These are phyloP conservation scores for Phytopythium kandeliae DNA, from an alignment of 352 stramenopile species.

Conservation along the genomic window DNA sequence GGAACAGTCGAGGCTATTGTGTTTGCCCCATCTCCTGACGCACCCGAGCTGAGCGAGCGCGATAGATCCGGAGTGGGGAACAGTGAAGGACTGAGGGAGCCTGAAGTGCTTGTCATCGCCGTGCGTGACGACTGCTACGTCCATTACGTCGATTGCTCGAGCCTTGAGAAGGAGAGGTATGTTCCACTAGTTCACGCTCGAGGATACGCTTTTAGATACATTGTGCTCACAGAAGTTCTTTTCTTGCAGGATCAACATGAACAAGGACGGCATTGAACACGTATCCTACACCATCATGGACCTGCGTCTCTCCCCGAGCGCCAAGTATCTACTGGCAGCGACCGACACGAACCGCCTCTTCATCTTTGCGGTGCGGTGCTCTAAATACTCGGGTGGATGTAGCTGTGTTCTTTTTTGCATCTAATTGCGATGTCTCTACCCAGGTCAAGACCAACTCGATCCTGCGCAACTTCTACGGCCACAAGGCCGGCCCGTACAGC, in stretches of 20 bases:
- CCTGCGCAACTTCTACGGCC: conserved; percentile 74
- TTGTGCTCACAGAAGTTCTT: background rate
- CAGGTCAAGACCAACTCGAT: conserved; percentile 62
- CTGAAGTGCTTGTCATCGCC: conserved; percentile 51
- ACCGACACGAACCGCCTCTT: conserved; percentile 83
- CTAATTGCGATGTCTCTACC: background rate
- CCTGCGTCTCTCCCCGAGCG: conserved; percentile 57
- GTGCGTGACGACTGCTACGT: conserved; percentile 82
- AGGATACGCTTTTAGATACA: background rate
- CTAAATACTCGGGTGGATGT: background rate
- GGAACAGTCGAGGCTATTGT: conserved; percentile 59
- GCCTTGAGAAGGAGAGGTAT: conserved; percentile 77
- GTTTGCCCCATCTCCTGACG: conserved; percentile 38
- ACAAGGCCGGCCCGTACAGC: conserved; percentile 80
- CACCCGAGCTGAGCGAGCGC: background rate
- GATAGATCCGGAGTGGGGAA: background rate
- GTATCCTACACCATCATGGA: conserved; percentile 88
- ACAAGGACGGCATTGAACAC: conserved; percentile 79
- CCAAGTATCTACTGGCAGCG: conserved; percentile 74
- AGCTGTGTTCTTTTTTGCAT: background rate
- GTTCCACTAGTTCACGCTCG: background rate
- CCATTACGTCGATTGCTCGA: conserved; percentile 76
- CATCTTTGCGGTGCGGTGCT: conserved; percentile 48
- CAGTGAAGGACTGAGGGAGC: background rate
- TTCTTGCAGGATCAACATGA: conserved; percentile 74